A percentile compares a stretch with the other conserved stretches of the same genome.
Conservation (phyloP, 2,329 filamentous ascomycete genomes). For the Beauveria asiatica region DNA sequence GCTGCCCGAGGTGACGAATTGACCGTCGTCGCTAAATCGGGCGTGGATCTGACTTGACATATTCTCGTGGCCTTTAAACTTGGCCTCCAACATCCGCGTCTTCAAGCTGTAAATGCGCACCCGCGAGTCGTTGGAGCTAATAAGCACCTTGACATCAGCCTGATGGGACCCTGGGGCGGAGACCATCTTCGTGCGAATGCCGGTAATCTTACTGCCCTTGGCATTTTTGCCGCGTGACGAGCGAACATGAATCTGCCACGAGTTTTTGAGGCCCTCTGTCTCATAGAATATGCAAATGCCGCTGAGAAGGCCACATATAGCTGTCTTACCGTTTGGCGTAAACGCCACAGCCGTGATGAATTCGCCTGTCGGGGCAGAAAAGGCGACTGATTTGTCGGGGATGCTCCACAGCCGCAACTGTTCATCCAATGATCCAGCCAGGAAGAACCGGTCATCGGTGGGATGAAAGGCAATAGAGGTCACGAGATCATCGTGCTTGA, state of each 20-base stretch:
- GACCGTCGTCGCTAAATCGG: slow-evolving; percentile 76
- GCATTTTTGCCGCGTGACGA: slow-evolving; percentile 88
- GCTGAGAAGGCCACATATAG: slow-evolving; percentile 79
- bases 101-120: slow-evolving; percentile 82
- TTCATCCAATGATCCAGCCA: slow-evolving; percentile 85
- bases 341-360: slow-evolving; percentile 93
- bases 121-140: slow-evolving; percentile 92
- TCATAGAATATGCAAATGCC: slow-evolving; percentile 87
- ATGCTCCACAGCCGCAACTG: slow-evolving; percentile 93
- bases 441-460: slow-evolving; percentile 89
- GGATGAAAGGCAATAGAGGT: slow-evolving; percentile 94
- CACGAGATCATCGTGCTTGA: slow-evolving; percentile 91
- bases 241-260: slow-evolving; percentile 85
- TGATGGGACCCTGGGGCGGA: slow-evolving; percentile 33
- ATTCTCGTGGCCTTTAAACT: slow-evolving; percentile 89
- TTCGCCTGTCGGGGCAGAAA: slow-evolving; percentile 65
- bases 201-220: slow-evolving; percentile 95
- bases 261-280: slow-evolving; percentile 77
- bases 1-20: slow-evolving; percentile 84
- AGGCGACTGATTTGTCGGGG: slow-evolving; percentile 89
- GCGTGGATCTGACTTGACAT: slow-evolving; percentile 84
- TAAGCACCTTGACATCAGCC: slow-evolving; percentile 70
- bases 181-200: slow-evolving; percentile 63
- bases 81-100: slow-evolving; percentile 77
- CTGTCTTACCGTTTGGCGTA: slow-evolving; percentile 80